Percentiles rank a stretch among this genome's conserved stretches.
These are phyloP conservation scores for Albizia julibrissin DNA, from an alignment of 306 rosid genomes.

Conservation along the genomic window DNA sequence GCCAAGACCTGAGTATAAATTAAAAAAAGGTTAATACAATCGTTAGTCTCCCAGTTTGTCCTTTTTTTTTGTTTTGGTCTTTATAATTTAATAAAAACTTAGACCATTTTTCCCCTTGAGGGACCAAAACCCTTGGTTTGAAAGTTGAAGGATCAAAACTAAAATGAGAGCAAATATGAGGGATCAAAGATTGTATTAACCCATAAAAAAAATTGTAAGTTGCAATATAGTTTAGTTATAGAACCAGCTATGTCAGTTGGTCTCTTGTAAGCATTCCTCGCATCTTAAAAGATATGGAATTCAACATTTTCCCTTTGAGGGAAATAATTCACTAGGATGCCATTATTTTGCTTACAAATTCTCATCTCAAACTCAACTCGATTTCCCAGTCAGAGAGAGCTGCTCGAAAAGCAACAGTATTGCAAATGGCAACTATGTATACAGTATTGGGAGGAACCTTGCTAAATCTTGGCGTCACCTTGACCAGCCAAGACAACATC, in stretches of 20 bases:
- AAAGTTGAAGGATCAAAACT: no score
- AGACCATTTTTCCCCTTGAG: no score
- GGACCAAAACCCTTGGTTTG: no score
- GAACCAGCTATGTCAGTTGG: neutral
- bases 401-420: slow-evolving; percentile 74
- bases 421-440: slow-evolving; percentile 87
- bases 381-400: slow-evolving; percentile 86
- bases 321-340: neutral
- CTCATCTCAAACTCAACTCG: slow-evolving; percentile 15
- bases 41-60: no score
- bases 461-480: slow-evolving; percentile 75
- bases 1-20: neutral
- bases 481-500: slow-evolving; percentile 74
- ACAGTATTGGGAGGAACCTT: slow-evolving; percentile 84
- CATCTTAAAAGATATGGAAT: neutral
- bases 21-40: no score
- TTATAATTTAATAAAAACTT: no score
- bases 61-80: no score
- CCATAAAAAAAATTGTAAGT: neutral
- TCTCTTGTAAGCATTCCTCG: neutral
- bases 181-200: no score
- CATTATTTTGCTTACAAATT: neutral
- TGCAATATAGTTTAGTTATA: neutral
- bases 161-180: no score
- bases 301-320: neutral